phyloP scores from a whole-genome alignment of 2,329 filamentous ascomycete species.

The Xylaria sp. region DNA sequence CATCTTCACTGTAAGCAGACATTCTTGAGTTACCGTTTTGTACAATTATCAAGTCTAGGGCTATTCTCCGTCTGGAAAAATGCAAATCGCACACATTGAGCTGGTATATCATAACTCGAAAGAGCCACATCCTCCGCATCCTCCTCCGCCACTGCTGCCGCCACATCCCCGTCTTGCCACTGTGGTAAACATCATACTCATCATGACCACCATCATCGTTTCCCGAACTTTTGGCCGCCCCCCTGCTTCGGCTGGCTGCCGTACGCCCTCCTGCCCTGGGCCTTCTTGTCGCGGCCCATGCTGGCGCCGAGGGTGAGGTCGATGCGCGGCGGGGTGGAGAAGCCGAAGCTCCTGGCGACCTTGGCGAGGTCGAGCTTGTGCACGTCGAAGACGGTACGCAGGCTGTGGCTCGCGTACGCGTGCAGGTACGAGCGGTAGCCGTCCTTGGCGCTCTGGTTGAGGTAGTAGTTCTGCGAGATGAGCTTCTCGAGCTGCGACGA shows the following conservation, averaged over 20 bases:
- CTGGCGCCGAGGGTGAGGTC: slow-evolving; percentile 79
- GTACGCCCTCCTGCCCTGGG: slow-evolving; percentile 66
- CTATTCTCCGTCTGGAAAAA: neutral
- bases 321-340: slow-evolving; percentile 74
- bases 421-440: slow-evolving; percentile 90
- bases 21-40: neutral
- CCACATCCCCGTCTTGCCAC: neutral
- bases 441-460: slow-evolving; percentile 82
- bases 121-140: neutral
- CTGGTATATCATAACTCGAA: slow-evolving; percentile 20
- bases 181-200: neutral
- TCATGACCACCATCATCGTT: too few relatives aligned
- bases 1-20: neutral
- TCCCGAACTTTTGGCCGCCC: slow-evolving; percentile 57
- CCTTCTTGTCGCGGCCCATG: slow-evolving; percentile 74
- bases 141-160: slow-evolving; percentile 7
- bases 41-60: neutral
- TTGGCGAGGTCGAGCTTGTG: slow-evolving; percentile 81
- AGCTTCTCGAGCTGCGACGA: slow-evolving; percentile 92
- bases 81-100: neutral
- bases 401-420: slow-evolving; percentile 85
- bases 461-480: slow-evolving; percentile 93
- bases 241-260: slow-evolving; percentile 77
- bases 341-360: slow-evolving; percentile 83
- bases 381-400: slow-evolving; percentile 83